Conservation (phyloP, 2,329 filamentous ascomycete genomes). For the Trichothecium sympodiale region DNA sequence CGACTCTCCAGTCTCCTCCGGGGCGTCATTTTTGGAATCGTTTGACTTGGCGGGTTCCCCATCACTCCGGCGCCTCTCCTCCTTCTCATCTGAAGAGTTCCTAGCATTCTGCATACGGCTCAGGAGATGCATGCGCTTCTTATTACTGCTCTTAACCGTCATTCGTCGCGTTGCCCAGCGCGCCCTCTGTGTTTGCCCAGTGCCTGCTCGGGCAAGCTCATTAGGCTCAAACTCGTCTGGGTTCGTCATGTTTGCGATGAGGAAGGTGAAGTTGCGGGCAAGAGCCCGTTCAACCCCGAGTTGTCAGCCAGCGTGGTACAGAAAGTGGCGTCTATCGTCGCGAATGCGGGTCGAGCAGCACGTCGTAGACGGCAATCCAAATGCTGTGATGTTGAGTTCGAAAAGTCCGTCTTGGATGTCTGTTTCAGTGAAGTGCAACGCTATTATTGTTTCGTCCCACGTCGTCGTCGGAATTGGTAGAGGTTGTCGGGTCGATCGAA, state of each 20-base stretch:
- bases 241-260: conserved; percentile 19
- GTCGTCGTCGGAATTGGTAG: no score
- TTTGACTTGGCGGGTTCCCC: conserved; percentile 16
- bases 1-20: conserved; percentile 21
- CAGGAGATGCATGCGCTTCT: conserved; percentile 75
- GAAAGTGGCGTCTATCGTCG: no score
- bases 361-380: no score
- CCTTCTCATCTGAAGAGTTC: conserved; percentile 21
- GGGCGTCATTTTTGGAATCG: conserved; percentile 14
- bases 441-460: no score
- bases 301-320: conserved; percentile 23
- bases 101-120: conserved; percentile 55
- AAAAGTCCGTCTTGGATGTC: no score
- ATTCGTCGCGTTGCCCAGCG: conserved; percentile 95
- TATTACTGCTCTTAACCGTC: conserved; percentile 59
- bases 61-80: conserved; percentile 54
- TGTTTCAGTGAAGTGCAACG: no score
- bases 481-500: no score
- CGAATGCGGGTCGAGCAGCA: no score
- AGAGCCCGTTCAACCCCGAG: conserved; percentile 25
- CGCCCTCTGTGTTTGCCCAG: conserved; percentile 54
- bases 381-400: no score
- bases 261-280: conserved; percentile 22
- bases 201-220: conserved; percentile 9
- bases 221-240: conserved; percentile 15